These are phyloP conservation scores for Lactifluus rugatus DNA, from an alignment of 768 basidiomycete species.

Conservation along the genomic window DNA sequence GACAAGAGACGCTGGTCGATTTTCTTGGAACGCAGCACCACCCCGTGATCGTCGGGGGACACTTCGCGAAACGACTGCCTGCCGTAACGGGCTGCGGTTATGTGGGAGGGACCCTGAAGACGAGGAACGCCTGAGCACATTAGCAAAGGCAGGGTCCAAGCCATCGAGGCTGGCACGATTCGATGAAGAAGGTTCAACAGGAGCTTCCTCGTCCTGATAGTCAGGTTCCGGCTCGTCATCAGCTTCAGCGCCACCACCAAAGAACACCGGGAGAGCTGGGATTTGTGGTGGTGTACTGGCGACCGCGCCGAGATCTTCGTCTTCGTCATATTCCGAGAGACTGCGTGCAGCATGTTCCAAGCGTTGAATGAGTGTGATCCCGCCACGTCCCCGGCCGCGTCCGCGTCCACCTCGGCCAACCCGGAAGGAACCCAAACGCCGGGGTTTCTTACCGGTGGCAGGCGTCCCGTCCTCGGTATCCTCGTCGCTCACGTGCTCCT, in stretches of 20 bases:
- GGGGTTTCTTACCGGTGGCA: slow-evolving; percentile 13
- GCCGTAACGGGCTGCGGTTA: slow-evolving; percentile 51
- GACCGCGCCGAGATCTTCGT: slow-evolving; percentile 16
- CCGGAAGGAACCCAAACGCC: slow-evolving; percentile 12
- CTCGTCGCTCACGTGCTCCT: slow-evolving; percentile 39
- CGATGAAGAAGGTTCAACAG: slow-evolving; percentile 34
- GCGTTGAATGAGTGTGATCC: slow-evolving; percentile 18
- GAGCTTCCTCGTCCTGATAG: slow-evolving; percentile 27
- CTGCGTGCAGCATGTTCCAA: slow-evolving; percentile 18
- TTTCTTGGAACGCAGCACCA: slow-evolving; percentile 60
- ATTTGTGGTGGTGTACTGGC: slow-evolving; percentile 17
- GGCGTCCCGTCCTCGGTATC: slow-evolving; percentile 26
- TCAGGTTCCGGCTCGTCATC: slow-evolving; percentile 24
- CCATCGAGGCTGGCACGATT: slow-evolving; percentile 71
- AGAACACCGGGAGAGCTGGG: slow-evolving; percentile 9
- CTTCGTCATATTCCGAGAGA: slow-evolving; percentile 17
- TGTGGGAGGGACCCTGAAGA: slow-evolving; percentile 35
- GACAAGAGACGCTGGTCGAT: slow-evolving; percentile 59
- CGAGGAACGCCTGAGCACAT: slow-evolving; percentile 52
- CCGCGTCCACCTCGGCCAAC: slow-evolving; percentile 15
- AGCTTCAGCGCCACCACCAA: slow-evolving; percentile 22
- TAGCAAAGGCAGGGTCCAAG: slow-evolving; percentile 82
- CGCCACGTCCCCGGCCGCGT: slow-evolving; percentile 14
- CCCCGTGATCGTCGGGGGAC: slow-evolving; percentile 48
- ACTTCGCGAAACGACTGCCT: slow-evolving; percentile 42